These are phyloP conservation scores for Pseudocercospora cruenta DNA, from an alignment of 2,329 filamentous ascomycete genomes.

Conservation along the genomic window DNA sequence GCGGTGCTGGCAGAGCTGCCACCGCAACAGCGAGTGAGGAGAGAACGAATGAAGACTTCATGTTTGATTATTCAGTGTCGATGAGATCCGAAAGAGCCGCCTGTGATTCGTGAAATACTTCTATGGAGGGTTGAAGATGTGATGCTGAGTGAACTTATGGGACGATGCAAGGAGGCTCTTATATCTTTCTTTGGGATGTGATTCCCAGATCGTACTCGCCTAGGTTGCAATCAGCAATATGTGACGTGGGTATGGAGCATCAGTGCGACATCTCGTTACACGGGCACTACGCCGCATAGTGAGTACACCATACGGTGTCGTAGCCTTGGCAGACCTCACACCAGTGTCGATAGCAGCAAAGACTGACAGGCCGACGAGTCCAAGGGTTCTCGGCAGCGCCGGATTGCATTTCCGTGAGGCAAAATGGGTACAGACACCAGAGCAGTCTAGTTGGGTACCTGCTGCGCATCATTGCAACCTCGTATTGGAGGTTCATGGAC, in stretches of 20 bases:
- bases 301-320: neutral
- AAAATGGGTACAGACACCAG: neutral
- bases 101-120: neutral
- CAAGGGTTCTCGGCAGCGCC: neutral
- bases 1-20: constrained; percentile 22
- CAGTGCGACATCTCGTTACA: neutral
- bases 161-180: neutral
- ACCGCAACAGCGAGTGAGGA: constrained; percentile 25
- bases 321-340: neutral
- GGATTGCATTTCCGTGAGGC: neutral
- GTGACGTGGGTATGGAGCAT: neutral
- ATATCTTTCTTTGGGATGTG: neutral
- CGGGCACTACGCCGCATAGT: neutral
- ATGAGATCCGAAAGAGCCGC: neutral
- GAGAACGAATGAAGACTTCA: constrained; percentile 31
- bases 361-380: neutral
- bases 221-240: neutral
- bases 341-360: neutral
- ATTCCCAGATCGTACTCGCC: neutral
- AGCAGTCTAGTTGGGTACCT: neutral
- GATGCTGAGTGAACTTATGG: neutral
- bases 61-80: constrained; percentile 21
- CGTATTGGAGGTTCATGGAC: neutral
- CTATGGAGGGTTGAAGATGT: neutral
- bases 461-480: neutral